Conservation (phyloP, 1,139 yeast species). For the Ogataea hybrid region DNA sequence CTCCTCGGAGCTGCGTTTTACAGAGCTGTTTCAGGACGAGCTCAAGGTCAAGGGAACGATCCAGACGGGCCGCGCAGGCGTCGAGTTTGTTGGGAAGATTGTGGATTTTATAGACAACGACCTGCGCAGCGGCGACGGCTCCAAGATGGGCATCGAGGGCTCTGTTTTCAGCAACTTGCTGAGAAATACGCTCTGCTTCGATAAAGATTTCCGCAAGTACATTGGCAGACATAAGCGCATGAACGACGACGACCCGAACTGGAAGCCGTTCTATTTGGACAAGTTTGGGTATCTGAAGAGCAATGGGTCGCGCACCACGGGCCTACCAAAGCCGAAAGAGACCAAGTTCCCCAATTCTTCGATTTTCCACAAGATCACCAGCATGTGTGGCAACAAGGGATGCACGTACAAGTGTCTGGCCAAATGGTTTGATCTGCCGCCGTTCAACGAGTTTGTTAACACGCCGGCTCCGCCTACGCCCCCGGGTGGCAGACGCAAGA, state of each 20-base stretch:
- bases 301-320: conserved; percentile 11
- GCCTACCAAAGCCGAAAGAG: conserved; percentile 12
- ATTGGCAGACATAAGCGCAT: conserved; percentile 23
- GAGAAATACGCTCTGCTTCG: conserved; percentile 27
- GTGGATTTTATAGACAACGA: conserved; percentile 29
- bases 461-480: conserved; percentile 34
- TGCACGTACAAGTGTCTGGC: conserved; percentile 26
- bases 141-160: conserved; percentile 26
- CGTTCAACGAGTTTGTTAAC: conserved; percentile 31
- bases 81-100: conserved; percentile 28
- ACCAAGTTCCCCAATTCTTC: conserved; percentile 31
- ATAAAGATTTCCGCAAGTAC: conserved; percentile 18
- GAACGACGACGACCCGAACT: conserved; percentile 16
- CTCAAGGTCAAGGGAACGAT: conserved; percentile 20
- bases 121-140: conserved; percentile 22
- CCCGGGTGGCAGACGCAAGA: conserved; percentile 25
- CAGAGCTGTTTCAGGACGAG: conserved; percentile 17
- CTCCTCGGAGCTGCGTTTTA: conserved; percentile 20
- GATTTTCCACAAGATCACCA: conserved; percentile 24
- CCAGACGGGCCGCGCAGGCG: conserved; percentile 18
- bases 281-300: conserved; percentile 27
- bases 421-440: conserved; percentile 35
- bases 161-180: conserved; percentile 30
- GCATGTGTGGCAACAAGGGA: conserved; percentile 24
- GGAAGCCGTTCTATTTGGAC: conserved; percentile 30